A percentile compares a stretch with the other conserved stretches of the same genome.
These are phyloP conservation scores for Rhizodiscina lignyota DNA, from an alignment of 495 filamentous ascomycete species.

Conservation along the genomic window DNA sequence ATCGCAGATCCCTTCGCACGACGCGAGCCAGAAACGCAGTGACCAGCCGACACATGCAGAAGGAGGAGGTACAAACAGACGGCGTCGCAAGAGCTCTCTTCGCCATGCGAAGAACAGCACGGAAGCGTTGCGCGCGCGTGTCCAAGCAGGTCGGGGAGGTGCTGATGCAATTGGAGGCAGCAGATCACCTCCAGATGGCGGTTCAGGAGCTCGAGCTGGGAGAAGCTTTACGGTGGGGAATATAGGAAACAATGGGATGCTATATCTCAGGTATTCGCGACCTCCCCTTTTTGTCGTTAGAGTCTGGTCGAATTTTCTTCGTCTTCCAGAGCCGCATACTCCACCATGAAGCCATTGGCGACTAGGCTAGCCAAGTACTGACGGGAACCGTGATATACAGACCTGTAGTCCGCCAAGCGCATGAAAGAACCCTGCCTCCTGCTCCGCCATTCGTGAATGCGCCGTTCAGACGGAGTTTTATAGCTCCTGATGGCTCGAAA, in stretches of 20 bases:
- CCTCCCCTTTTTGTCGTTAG: background rate
- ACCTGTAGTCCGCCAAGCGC: conserved; percentile 38
- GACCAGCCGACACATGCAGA: no score
- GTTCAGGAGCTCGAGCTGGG: conserved; percentile 5
- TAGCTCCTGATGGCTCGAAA: conserved; percentile 33
- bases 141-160: conserved; percentile 5
- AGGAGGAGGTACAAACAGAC: no score
- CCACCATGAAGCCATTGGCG: no score
- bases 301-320: conserved; percentile 1
- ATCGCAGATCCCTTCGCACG: no score
- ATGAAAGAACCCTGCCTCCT: conserved; percentile 37
- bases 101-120: conserved; percentile 16
- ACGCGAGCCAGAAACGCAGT: no score
- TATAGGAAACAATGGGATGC: conserved; percentile 81
- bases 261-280: conserved; percentile 70
- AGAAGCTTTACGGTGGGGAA: conserved; percentile 85
- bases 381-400: conserved; percentile 19
- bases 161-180: no score
- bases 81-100: no score
- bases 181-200: conserved; percentile 5
- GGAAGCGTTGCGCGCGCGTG: conserved; percentile 12
- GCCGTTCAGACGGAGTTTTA: conserved; percentile 39
- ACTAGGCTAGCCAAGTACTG: no score
- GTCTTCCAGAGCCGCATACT: no score
- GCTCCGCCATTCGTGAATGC: conserved; percentile 35